Evolutionary conservation across 2,329 filamentous ascomycete genomes (phyloP), one percentile per base, ranked within the genome.

Genomic region (Mycosphaerelloides madeirae): DNA sequence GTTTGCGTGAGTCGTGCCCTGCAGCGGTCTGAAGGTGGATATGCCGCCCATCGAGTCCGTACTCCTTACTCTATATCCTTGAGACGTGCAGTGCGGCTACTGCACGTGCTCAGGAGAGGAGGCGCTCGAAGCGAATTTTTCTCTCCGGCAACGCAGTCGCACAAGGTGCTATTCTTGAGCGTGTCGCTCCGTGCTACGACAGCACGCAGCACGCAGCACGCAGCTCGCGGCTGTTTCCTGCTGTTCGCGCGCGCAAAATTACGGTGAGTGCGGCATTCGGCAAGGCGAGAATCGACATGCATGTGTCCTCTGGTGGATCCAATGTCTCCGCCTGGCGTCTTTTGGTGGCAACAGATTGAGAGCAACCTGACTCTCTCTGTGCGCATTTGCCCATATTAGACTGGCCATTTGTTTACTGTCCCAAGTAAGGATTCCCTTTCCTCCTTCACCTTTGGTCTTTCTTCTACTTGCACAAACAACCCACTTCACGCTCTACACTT

Each of bases 111-210:
- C 25, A 32, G 37, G 22, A 41, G 29, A 36, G 37, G 43, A 33
- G 37, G 42, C 36, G 20, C 9, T 29, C 19, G 14, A 41, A 41
- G 43, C 36, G 42, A 44, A 34, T 39, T 44, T 44, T 44, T 29
- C 16, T 28, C 29, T 25, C 15, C 20, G 35, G 35, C 29, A 33
- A 35, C 36, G 15, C 20, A n/a, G 41, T 43, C 19, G 25, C 34
- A 43, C 41, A 32, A 25, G 35, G 31, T 36, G 19, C 43, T 45
- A 45, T 41, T 25, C 28, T 45, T 38, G 34, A 41, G 43, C 43
- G 22, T 25, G 25, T 38, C 43, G 43, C 41, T 37, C 31, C 43
- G 37, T 45, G 28, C 31, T 37, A 45, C 43, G 25, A 41, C 20
- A 41, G 8, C 8, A 16, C 13, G 13, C 31, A 22, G 9, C 36